These are phyloP conservation scores for Rhodomyrtus psidioides DNA, from an alignment of 441 rosid species.

Conservation along the genomic window DNA sequence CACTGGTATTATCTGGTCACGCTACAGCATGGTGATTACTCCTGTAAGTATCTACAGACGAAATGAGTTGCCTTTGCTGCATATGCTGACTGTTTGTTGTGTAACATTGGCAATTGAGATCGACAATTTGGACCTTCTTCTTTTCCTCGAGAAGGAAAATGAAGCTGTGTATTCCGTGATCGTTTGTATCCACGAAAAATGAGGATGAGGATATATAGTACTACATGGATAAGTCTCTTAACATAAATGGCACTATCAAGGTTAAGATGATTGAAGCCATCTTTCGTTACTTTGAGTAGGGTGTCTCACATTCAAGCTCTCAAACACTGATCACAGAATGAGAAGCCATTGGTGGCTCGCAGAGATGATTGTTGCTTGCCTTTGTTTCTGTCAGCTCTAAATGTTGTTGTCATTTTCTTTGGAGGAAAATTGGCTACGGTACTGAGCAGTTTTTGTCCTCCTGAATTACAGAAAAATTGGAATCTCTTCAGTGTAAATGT, in stretches of 20 bases:
- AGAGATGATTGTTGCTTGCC: background rate
- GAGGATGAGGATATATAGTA: background rate
- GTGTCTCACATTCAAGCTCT: background rate
- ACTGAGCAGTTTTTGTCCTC: background rate
- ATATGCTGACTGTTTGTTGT: background rate
- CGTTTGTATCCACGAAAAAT: background rate
- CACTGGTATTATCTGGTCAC: conserved; percentile 91
- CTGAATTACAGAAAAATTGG: conserved; percentile 80
- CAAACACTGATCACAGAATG: background rate
- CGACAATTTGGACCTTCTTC: background rate
- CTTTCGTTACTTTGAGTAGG: background rate
- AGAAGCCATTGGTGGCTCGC: background rate
- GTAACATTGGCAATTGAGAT: background rate
- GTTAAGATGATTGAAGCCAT: background rate
- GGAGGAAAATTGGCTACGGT: background rate
- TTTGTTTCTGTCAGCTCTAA: background rate
- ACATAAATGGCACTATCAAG: background rate
- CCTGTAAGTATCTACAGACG: conserved; percentile 47
- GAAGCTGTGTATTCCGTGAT: background rate
- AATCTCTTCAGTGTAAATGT: conserved; percentile 82
- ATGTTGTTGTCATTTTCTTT: background rate
- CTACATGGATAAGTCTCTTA: background rate
- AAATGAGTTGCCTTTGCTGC: background rate
- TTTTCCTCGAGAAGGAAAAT: background rate
- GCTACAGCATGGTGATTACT: conserved; percentile 88